These are phyloP conservation scores for Jacaranda mimosifolia DNA, from an alignment of 257 asterid species.

Conservation along the genomic window DNA sequence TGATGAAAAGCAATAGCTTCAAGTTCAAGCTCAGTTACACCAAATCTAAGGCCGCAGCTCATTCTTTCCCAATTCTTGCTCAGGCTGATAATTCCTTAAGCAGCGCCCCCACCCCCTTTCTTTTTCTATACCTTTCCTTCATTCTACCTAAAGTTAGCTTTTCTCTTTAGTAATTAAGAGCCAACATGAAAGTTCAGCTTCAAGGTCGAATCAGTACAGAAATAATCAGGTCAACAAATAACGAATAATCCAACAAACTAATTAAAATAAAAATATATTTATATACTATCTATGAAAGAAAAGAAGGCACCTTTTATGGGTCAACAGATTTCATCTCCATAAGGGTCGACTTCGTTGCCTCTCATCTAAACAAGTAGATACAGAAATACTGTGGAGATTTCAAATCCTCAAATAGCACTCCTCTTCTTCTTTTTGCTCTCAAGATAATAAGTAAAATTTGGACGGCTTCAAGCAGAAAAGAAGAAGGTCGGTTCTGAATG, in stretches of 20 bases:
- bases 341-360: conserved; percentile 8
- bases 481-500: background rate
- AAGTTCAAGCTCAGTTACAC: background rate
- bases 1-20: background rate
- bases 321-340: conserved; percentile 40
- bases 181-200: conserved; percentile 22
- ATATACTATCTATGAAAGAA: background rate
- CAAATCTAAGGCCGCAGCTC: background rate
- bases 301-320: conserved; percentile 33
- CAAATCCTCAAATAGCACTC: conserved; percentile 15
- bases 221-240: conserved; percentile 27
- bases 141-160: background rate
- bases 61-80: conserved; percentile 10
- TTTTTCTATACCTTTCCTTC: background rate
- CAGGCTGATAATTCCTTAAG: background rate
- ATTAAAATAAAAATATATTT: background rate
- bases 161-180: conserved; percentile 12
- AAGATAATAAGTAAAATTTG: background rate
- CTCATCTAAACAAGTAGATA: conserved; percentile 16
- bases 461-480: background rate
- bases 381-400: conserved; percentile 27
- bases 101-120: no score
- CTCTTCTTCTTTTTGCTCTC: background rate
- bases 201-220: background rate
- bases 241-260: conserved; percentile 11